Conservation (phyloP, 1,284 basidiomycete species). For the Sanghuangporus sanghuang region DNA sequence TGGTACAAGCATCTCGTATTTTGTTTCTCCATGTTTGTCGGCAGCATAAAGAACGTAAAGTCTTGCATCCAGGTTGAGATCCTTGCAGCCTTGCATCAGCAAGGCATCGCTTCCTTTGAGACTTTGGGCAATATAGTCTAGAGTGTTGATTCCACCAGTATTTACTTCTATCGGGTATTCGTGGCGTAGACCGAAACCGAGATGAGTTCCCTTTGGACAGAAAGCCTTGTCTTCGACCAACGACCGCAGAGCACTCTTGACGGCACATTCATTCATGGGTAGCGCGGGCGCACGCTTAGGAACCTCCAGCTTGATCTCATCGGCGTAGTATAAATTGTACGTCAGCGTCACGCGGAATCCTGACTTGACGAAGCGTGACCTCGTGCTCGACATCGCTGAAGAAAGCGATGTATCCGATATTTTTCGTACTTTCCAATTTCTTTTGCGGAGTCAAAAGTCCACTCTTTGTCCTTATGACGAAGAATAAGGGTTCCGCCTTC, state of each 20-base stretch:
- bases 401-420: constrained; percentile 30
- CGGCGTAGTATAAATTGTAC: constrained; percentile 30
- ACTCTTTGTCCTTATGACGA: too few species aligned
- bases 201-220: constrained; percentile 27
- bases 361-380: constrained; percentile 31
- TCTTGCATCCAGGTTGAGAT: constrained; percentile 2
- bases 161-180: too few species aligned
- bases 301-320: constrained; percentile 9
- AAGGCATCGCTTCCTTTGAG: constrained; percentile 27
- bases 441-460: background rate
- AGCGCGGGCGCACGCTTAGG: background rate
- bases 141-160: too few species aligned
- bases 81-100: constrained; percentile 8
- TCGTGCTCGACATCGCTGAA: constrained; percentile 38
- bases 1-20: too few species aligned
- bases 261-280: constrained; percentile 1
- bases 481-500: too few species aligned
- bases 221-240: constrained; percentile 23
- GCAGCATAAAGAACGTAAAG: background rate
- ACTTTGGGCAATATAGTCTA: constrained; percentile 6
- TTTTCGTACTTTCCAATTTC: background rate
- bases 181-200: constrained; percentile 24
- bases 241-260: constrained; percentile 18
- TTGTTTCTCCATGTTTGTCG: too few species aligned
- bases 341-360: constrained; percentile 39